A percentile compares a stretch with the other conserved stretches of the same genome.
These are phyloP conservation scores for Ophiostoma piceae DNA, from an alignment of 2,329 filamentous ascomycete genomes.

Conservation along the genomic window DNA sequence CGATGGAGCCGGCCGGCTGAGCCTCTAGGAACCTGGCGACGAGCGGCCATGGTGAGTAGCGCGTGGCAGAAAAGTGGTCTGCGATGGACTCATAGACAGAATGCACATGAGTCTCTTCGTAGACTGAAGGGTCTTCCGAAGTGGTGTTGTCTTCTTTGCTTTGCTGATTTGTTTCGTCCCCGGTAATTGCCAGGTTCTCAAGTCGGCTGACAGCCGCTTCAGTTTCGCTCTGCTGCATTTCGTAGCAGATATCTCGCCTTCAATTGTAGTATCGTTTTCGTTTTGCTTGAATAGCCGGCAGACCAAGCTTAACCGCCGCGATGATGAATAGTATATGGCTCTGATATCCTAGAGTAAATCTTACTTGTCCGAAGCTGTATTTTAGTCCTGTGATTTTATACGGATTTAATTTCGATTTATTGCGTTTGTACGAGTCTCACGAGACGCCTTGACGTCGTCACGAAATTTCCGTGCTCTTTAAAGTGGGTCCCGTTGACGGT, in stretches of 20 bases:
- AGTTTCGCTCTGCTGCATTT: neutral
- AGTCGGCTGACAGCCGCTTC: neutral
- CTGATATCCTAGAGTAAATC: neutral
- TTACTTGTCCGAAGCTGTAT: no score
- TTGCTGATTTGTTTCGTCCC: neutral
- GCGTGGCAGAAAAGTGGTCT: constrained; percentile 74
- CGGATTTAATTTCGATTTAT: neutral
- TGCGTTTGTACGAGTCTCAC: neutral
- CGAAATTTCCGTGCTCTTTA: neutral
- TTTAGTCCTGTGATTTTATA: neutral
- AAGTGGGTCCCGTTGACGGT: neutral
- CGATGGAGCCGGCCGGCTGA: constrained; percentile 65
- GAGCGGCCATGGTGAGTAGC: constrained; percentile 85
- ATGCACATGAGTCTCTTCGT: constrained; percentile 86
- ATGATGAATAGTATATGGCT: neutral
- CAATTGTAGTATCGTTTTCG: neutral
- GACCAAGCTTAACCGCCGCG: neutral
- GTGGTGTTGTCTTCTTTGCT: neutral
- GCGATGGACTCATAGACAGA: constrained; percentile 85
- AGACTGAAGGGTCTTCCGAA: constrained; percentile 38
- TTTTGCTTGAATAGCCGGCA: neutral
- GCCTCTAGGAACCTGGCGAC: constrained; percentile 70
- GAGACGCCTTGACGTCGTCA: neutral
- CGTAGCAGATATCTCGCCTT: neutral
- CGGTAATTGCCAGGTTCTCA: neutral